Evolutionary conservation across 148 eudicot genomes (phyloP).

Genomic region (Euryodendron excelsum): DNA sequence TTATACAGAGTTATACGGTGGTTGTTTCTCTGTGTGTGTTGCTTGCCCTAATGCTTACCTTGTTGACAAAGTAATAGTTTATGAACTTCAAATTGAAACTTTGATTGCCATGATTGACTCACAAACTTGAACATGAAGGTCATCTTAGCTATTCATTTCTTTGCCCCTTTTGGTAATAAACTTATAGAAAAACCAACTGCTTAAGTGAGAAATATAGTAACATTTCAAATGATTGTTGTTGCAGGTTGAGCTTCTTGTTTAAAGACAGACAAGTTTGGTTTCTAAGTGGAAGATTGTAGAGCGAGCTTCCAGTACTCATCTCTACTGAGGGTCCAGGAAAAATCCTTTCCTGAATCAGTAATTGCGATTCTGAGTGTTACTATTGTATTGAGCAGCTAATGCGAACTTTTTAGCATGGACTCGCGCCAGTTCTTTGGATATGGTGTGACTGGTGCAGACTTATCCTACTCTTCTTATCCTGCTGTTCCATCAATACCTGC

Average conservation of each 20-base stretch:
- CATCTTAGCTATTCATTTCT: neutral
- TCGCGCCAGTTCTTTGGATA: slow-evolving; percentile 52
- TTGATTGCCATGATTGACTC: neutral
- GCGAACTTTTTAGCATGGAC: slow-evolving; percentile 60
- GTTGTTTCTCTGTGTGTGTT: neutral
- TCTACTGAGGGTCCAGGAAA: neutral
- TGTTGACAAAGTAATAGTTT: no score
- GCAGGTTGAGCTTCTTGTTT: slow-evolving; percentile 5
- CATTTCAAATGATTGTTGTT: neutral
- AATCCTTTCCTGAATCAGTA: neutral
- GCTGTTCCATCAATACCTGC: slow-evolving; percentile 42
- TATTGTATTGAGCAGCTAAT: slow-evolving; percentile 21
- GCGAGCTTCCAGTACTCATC: slow-evolving; percentile 1
- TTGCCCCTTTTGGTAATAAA: neutral
- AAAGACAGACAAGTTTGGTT: neutral
- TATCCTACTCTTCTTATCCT: slow-evolving; percentile 40
- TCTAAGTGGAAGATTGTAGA: neutral
- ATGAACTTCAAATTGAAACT: neutral
- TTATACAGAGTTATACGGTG: neutral
- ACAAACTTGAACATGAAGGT: neutral
- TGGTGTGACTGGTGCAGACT: slow-evolving; percentile 38
- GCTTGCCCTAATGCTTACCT: neutral
- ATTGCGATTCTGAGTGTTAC: neutral
- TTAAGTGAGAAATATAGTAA: neutral
- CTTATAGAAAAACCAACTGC: neutral